phyloP scores from a whole-genome alignment of 345 rosid species.

The Carallia brachiata region DNA sequence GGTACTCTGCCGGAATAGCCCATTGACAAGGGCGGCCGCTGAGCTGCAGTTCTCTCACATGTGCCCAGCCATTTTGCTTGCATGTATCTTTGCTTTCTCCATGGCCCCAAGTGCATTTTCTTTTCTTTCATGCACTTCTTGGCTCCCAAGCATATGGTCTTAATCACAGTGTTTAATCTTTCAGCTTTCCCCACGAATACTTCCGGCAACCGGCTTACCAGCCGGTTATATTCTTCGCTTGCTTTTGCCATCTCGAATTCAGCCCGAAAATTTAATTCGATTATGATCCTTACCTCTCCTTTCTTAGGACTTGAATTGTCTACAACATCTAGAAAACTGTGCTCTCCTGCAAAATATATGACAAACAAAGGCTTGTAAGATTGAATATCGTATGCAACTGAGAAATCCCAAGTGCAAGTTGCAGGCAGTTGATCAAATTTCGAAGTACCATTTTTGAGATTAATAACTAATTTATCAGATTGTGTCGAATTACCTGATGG shows the following conservation, averaged over 20 bases:
- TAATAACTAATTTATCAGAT: neutral
- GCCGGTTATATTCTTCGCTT: slow-evolving; percentile 41
- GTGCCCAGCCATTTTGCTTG: slow-evolving; percentile 52
- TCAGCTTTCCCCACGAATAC: slow-evolving; percentile 51
- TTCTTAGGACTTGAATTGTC: slow-evolving; percentile 29
- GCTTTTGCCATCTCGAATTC: slow-evolving; percentile 58
- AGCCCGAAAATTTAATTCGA: slow-evolving; percentile 45
- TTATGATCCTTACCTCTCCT: slow-evolving; percentile 41
- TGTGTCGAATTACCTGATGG: slow-evolving; percentile 23
- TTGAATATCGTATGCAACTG: neutral
- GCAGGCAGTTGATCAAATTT: neutral
- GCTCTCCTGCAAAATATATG: slow-evolving; percentile 33
- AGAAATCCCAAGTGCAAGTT: too few species aligned
- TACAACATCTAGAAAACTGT: slow-evolving; percentile 37
- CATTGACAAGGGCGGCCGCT: slow-evolving; percentile 15
- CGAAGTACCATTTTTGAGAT: too few species aligned
- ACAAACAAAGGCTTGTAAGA: too few species aligned
- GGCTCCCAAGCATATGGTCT: slow-evolving; percentile 42
- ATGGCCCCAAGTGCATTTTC: slow-evolving; percentile 59
- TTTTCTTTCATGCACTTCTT: slow-evolving; percentile 59
- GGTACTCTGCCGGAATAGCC: slow-evolving; percentile 21
- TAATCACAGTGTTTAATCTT: slow-evolving; percentile 37
- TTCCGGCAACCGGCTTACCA: slow-evolving; percentile 40
- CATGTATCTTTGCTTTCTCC: slow-evolving; percentile 59
- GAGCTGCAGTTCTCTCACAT: slow-evolving; percentile 28